Percentiles rank a stretch among this genome's conserved stretches.
Conservation (phyloP, 1,284 basidiomycete genomes). For the Ceratobasidium sp. region DNA sequence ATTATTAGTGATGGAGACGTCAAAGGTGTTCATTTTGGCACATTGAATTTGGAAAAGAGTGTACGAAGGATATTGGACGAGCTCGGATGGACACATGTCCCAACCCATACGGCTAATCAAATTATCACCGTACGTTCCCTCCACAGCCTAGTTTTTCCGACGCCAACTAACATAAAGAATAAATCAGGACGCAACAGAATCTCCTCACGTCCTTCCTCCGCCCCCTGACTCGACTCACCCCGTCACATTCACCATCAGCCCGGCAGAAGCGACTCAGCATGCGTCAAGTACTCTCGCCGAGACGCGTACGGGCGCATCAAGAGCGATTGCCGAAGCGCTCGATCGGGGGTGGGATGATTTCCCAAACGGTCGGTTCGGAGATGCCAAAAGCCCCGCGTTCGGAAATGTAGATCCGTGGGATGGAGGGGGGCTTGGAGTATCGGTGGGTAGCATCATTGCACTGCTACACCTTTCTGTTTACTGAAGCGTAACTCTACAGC, state of each 20-base stretch:
- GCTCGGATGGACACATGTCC: conserved; percentile 58
- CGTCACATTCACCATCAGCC: conserved; percentile 39
- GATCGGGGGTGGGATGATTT: conserved; percentile 94
- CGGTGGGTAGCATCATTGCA: conserved; percentile 53
- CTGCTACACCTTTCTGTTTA: conserved; percentile 58
- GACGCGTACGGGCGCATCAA: conserved; percentile 1
- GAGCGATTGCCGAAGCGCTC: conserved; percentile 53
- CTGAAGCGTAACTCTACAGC: conserved; percentile 61
- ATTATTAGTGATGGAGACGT: conserved; percentile 87
- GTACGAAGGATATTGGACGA: conserved; percentile 93
- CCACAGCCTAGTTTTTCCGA: neutral
- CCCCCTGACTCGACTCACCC: conserved; percentile 34
- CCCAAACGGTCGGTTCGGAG: conserved; percentile 98
- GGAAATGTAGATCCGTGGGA: conserved; percentile 82
- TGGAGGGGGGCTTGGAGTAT: conserved; percentile 57
- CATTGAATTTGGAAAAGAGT: conserved; percentile 97
- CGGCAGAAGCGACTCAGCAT: conserved; percentile 47
- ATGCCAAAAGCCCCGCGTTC: conserved; percentile 96
- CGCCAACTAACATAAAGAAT: neutral
- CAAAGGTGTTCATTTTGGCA: conserved; percentile 94
- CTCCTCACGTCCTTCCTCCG: conserved; percentile 40
- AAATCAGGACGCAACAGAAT: conserved; percentile 33
- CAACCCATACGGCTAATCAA: conserved; percentile 56
- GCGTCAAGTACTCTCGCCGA: conserved; percentile 39
- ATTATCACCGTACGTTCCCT: conserved; percentile 78